Percentiles rank a stretch among this genome's conserved stretches.
Evolutionary conservation across 768 basidiomycete species (phyloP).

Genomic region (Leccinum ochraceum): DNA sequence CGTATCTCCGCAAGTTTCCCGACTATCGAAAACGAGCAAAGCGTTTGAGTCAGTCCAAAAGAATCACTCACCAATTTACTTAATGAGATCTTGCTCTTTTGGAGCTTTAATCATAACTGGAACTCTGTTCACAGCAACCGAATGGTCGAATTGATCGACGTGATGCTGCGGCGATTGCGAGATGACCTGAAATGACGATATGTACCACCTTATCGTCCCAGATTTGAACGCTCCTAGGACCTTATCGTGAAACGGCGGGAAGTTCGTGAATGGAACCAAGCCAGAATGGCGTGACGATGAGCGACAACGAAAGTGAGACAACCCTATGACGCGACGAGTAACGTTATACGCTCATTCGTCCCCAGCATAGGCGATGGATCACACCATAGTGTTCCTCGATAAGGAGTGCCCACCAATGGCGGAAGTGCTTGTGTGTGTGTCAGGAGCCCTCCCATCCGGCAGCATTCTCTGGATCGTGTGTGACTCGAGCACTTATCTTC

Average conservation of each 20-base stretch:
- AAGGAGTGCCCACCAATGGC: slow-evolving; percentile 25
- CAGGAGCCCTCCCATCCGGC: slow-evolving; percentile 17
- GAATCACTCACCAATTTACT: background rate
- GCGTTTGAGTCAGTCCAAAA: background rate
- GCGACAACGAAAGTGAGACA: background rate
- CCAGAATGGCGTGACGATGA: background rate
- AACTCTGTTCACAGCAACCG: slow-evolving; percentile 3
- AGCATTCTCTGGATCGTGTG: slow-evolving; percentile 9
- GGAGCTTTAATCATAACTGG: slow-evolving; percentile 3
- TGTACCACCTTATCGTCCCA: slow-evolving; percentile 22
- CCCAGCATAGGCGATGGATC: slow-evolving; percentile 3
- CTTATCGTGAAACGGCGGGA: slow-evolving; percentile 24
- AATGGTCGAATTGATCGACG: slow-evolving; percentile 9
- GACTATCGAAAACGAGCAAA: slow-evolving; percentile 6
- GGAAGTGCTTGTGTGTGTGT: slow-evolving; percentile 17
- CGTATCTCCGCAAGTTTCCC: slow-evolving; percentile 10
- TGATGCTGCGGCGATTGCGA: slow-evolving; percentile 19
- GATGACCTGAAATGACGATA: slow-evolving; percentile 4
- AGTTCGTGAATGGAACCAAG: background rate
- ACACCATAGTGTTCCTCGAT: slow-evolving; percentile 6
- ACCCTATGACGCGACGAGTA: slow-evolving; percentile 4
- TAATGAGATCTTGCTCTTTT: slow-evolving; percentile 11
- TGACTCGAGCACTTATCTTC: slow-evolving; percentile 14
- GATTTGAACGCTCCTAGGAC: slow-evolving; percentile 7
- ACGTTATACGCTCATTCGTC: background rate